Conservation (phyloP, 495 filamentous ascomycete genomes). For the Neurospora sp. region DNA sequence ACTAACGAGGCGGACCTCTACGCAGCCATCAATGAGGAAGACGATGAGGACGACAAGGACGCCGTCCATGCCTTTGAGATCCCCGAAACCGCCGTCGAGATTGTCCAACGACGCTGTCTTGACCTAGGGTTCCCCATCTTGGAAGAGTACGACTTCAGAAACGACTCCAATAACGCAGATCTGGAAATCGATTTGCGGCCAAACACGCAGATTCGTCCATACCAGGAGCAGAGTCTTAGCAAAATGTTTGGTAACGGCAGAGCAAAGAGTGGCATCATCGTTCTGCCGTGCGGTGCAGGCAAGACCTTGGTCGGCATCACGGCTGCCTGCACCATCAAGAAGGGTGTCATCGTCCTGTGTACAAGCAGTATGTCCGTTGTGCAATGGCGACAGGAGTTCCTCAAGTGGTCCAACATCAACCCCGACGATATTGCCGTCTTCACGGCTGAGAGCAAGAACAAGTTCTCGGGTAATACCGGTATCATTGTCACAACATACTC, state of each 20-base stretch:
- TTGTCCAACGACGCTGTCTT: constrained; percentile 81
- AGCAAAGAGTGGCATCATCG: constrained; percentile 94
- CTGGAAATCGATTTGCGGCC: constrained; percentile 87
- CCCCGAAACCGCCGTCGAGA: constrained; percentile 61
- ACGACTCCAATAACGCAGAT: constrained; percentile 79
- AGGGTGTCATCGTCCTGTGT: constrained; percentile 88
- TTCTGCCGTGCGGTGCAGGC: constrained; percentile 90
- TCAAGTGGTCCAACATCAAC: constrained; percentile 97
- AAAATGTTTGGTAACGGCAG: constrained; percentile 99
- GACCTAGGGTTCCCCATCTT: constrained; percentile 78
- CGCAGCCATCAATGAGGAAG: constrained; percentile 63
- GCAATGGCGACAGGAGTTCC: constrained; percentile 91
- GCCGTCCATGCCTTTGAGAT: constrained; percentile 97
- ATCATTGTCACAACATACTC: constrained; percentile 97
- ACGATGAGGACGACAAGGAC: constrained; percentile 82
- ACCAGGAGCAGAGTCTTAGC: constrained; percentile 92
- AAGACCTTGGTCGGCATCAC: constrained; percentile 97
- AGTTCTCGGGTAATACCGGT: constrained; percentile 80
- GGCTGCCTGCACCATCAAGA: constrained; percentile 94
- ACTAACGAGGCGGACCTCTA: constrained; percentile 29
- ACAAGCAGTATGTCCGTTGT: constrained; percentile 97
- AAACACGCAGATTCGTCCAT: constrained; percentile 73
- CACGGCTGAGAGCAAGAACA: constrained; percentile 86
- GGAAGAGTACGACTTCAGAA: constrained; percentile 97
- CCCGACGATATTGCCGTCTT: constrained; percentile 90